Evolutionary conservation across 352 stramenopile species (phyloP).

Genomic region (Pseudoperonospora humuli): DNA sequence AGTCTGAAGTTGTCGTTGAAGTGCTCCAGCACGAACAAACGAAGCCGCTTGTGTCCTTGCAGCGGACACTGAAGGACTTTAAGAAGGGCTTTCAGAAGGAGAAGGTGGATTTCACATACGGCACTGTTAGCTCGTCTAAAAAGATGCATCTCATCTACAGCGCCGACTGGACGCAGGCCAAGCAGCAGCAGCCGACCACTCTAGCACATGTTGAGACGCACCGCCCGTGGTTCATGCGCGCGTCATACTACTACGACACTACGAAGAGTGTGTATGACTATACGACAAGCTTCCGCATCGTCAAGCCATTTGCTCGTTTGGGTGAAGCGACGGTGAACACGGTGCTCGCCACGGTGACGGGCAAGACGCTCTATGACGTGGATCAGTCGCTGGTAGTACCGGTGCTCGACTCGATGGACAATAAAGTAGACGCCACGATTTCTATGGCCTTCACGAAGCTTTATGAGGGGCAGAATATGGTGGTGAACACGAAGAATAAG

Average conservation of each 20-base stretch:
- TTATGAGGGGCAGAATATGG: slow-evolving; percentile 50
- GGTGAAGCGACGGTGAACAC: slow-evolving; percentile 61
- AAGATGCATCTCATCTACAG: slow-evolving; percentile 24
- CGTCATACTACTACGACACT: slow-evolving; percentile 76
- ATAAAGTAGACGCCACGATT: slow-evolving; percentile 65
- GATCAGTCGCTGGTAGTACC: slow-evolving; percentile 51
- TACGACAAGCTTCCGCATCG: slow-evolving; percentile 67
- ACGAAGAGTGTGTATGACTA: slow-evolving; percentile 78
- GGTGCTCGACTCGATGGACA: slow-evolving; percentile 52
- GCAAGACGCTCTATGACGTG: slow-evolving; percentile 52
- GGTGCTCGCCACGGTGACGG: slow-evolving; percentile 46
- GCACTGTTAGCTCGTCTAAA: slow-evolving; percentile 6
- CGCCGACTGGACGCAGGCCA: slow-evolving; percentile 14
- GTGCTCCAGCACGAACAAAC: slow-evolving; percentile 33
- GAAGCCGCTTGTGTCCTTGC: slow-evolving; percentile 30
- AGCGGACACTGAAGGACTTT: slow-evolving; percentile 25
- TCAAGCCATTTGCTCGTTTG: slow-evolving; percentile 52
- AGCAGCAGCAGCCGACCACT: neutral
- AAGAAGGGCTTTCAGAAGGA: slow-evolving; percentile 19
- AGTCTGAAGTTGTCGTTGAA: slow-evolving; percentile 35
- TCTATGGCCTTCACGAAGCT: slow-evolving; percentile 57
- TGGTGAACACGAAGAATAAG: slow-evolving; percentile 59
- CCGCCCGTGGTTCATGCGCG: slow-evolving; percentile 61
- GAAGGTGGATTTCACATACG: slow-evolving; percentile 30
- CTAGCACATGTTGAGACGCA: slow-evolving; percentile 20